Conservation (phyloP, 768 basidiomycete species). For the Mrakia blollopis region DNA sequence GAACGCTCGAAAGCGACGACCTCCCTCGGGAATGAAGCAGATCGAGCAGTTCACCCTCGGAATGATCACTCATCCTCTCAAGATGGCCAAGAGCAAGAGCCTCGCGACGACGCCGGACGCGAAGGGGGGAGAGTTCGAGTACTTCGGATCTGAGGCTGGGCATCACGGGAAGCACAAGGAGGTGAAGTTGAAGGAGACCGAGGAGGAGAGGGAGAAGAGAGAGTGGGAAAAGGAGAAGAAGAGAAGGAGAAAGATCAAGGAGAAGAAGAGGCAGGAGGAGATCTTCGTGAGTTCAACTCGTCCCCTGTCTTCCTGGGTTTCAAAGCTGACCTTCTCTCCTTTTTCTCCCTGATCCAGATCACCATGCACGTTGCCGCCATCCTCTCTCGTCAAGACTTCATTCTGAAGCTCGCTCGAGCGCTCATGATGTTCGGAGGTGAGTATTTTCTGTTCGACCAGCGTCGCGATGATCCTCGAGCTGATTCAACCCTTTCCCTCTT, state of each 20-base stretch:
- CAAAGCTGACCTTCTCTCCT: conserved; percentile 15
- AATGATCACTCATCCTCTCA: conserved; percentile 26
- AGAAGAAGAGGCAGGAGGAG: conserved; percentile 66
- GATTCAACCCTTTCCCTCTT: background rate
- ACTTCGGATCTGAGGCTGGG: conserved; percentile 36
- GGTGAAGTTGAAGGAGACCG: conserved; percentile 36
- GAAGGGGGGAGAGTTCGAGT: conserved; percentile 41
- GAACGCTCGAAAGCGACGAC: conserved; percentile 31
- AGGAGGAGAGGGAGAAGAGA: conserved; percentile 48
- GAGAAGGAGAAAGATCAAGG: conserved; percentile 41
- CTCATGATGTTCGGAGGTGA: conserved; percentile 60
- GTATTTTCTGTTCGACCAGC: background rate
- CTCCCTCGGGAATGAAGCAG: conserved; percentile 8
- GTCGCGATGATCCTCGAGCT: conserved; percentile 40
- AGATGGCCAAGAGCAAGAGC: conserved; percentile 22
- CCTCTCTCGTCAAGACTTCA: conserved; percentile 73
- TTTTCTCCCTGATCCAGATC: conserved; percentile 51
- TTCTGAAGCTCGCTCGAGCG: conserved; percentile 76
- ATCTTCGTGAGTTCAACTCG: conserved; percentile 57
- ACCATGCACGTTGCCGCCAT: conserved; percentile 78
- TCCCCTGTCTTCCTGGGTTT: no score
- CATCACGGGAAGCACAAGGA: background rate
- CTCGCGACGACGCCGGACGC: conserved; percentile 36
- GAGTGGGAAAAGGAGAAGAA: conserved; percentile 48
- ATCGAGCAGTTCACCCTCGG: conserved; percentile 27